A percentile compares a stretch with the other conserved stretches of the same genome.
phyloP scores from a whole-genome alignment of 768 basidiomycete species.

The Leccinum subgranulosum region DNA sequence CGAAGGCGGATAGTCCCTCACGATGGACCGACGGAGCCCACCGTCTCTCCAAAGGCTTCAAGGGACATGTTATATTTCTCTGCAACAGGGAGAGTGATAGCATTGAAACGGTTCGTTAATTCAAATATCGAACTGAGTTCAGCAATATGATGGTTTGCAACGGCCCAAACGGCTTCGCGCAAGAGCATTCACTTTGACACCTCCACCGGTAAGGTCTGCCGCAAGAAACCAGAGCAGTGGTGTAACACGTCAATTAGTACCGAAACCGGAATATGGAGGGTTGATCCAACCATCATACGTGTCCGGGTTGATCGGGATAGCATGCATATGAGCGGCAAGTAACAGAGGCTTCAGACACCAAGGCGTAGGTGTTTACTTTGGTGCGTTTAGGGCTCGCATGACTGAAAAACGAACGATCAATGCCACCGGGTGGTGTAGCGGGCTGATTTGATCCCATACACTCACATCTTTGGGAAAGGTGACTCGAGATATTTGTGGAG shows the following conservation, averaged over 20 bases:
- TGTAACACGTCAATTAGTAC: neutral
- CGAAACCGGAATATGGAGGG: neutral
- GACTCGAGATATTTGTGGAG: slow-evolving; percentile 26
- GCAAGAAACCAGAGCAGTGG: slow-evolving; percentile 20
- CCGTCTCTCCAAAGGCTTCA: slow-evolving; percentile 37
- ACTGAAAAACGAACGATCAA: slow-evolving; percentile 25
- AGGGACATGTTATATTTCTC: slow-evolving; percentile 40
- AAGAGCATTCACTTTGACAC: too few species aligned
- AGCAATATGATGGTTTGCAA: slow-evolving; percentile 35
- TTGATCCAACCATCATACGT: slow-evolving; percentile 37
- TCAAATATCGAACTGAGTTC: slow-evolving; percentile 25
- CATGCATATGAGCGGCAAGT: slow-evolving; percentile 47
- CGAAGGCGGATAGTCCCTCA: slow-evolving; percentile 37
- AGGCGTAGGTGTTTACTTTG: slow-evolving; percentile 57
- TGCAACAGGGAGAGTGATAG: slow-evolving; percentile 8
- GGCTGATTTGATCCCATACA: neutral
- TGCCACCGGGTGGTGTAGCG: neutral
- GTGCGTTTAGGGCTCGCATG: slow-evolving; percentile 48
- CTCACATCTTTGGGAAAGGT: slow-evolving; percentile 62
- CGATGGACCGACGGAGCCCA: slow-evolving; percentile 23
- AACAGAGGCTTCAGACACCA: slow-evolving; percentile 56
- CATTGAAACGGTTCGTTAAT: slow-evolving; percentile 11
- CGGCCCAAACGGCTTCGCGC: slow-evolving; percentile 17
- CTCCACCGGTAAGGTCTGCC: slow-evolving; percentile 36
- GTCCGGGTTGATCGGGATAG: slow-evolving; percentile 47